Evolutionary conservation across 2,329 filamentous ascomycete species (phyloP).

Genomic region (Mariannaea elegans): DNA sequence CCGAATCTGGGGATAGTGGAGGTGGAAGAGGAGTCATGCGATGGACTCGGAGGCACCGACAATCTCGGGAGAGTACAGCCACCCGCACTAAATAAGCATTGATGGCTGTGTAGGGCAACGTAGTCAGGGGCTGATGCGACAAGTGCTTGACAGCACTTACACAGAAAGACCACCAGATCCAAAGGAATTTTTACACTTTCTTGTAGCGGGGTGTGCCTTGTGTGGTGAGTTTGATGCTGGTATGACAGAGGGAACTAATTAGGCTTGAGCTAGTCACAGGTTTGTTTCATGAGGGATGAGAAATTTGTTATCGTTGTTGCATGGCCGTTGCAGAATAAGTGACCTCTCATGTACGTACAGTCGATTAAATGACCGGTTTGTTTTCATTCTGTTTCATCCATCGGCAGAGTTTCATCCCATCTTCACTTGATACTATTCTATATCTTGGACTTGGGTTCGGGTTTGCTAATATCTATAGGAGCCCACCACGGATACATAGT

Average conservation of each 20-base stretch:
- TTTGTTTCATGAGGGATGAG: constrained; percentile 6
- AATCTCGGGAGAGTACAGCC: background rate
- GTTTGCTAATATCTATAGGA: constrained; percentile 48
- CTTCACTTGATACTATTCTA: constrained; percentile 10
- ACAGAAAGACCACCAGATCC: no score
- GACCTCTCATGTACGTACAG: background rate
- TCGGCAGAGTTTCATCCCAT: background rate
- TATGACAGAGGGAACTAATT: background rate
- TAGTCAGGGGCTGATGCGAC: constrained; percentile 20
- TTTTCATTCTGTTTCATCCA: background rate
- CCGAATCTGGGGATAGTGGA: constrained; percentile 19
- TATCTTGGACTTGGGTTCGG: constrained; percentile 36
- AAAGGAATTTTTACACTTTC: no score
- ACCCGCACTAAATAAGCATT: background rate
- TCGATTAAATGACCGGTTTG: background rate
- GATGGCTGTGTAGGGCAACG: constrained; percentile 17
- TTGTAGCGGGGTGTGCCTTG: background rate
- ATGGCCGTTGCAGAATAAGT: background rate
- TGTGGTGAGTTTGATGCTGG: background rate
- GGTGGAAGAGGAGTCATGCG: constrained; percentile 12
- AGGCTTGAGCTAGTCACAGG: background rate
- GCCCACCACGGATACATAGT: constrained; percentile 75
- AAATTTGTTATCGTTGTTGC: background rate
- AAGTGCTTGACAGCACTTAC: background rate
- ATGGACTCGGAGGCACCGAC: background rate